Conservation (phyloP, 441 rosid species). For the Aleurites moluccanus region DNA sequence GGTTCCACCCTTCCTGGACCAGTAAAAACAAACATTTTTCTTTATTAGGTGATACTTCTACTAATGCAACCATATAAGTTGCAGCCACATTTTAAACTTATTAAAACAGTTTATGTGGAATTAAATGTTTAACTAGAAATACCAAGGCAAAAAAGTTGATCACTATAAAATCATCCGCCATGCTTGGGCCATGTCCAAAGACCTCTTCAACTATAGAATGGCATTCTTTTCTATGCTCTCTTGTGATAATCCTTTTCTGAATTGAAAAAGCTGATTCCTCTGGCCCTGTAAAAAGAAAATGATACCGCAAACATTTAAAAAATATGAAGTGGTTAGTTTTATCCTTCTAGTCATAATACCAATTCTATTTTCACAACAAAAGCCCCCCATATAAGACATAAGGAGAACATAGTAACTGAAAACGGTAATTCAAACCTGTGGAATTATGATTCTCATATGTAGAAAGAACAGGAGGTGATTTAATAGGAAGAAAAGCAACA, state of each 20-base stretch:
- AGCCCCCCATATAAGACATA: not conserved
- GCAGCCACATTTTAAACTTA: slow-evolving; percentile 9
- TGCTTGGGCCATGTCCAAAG: slow-evolving; percentile 50
- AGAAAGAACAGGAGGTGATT: slow-evolving; percentile 70
- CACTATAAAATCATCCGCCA: slow-evolving; percentile 67
- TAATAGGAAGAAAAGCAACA: slow-evolving; percentile 44
- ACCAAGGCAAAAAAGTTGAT: slow-evolving; percentile 94
- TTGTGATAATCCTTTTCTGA: slow-evolving; percentile 41
- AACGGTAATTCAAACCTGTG: slow-evolving; percentile 36
- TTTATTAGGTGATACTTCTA: slow-evolving; percentile 10
- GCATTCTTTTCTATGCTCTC: slow-evolving; percentile 70
- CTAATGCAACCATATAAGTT: slow-evolving; percentile 2
- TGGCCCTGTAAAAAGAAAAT: slow-evolving; percentile 35
- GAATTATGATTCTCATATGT: slow-evolving; percentile 23
- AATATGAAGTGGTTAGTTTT: not conserved
- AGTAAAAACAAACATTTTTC: slow-evolving; percentile 20
- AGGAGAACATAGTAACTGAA: not conserved
- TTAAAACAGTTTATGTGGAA: slow-evolving; percentile 6
- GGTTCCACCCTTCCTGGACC: slow-evolving; percentile 92
- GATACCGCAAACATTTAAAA: not conserved
- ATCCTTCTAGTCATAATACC: not conserved
- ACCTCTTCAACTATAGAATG: slow-evolving; percentile 47
- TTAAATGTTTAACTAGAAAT: slow-evolving; percentile 19
- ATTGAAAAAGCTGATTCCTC: slow-evolving; percentile 30
- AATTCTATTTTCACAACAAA: not conserved